Percentiles rank a stretch among this genome's conserved stretches.
phyloP scores from a whole-genome alignment of 306 rosid species.

The Casuarina cunninghamiana region DNA sequence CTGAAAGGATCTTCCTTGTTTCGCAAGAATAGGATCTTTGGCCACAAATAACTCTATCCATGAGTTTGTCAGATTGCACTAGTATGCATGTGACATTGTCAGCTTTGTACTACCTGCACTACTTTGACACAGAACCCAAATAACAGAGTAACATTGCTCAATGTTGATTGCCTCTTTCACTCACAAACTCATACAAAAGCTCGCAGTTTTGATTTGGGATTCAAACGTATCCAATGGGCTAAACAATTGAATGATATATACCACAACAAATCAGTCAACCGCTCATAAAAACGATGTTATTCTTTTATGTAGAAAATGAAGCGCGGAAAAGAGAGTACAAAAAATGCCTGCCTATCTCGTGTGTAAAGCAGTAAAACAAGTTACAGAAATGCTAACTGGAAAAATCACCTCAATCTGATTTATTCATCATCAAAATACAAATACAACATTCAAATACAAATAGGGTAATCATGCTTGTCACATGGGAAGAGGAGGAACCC shows the following conservation, averaged over 20 bases:
- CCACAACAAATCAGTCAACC: too few species aligned
- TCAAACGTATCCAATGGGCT: too few species aligned
- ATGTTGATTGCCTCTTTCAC: too few species aligned
- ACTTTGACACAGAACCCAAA: not conserved
- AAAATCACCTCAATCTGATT: conserved; percentile 34
- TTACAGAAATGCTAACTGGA: conserved; percentile 1
- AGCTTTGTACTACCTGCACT: not conserved
- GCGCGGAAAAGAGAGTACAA: too few species aligned
- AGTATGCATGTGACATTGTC: too few species aligned
- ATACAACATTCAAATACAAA: conserved; percentile 34
- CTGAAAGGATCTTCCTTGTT: conserved; percentile 19
- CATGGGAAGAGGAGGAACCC: conserved; percentile 16
- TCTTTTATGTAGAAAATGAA: too few species aligned
- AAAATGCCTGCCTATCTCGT: too few species aligned
- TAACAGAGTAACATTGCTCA: too few species aligned
- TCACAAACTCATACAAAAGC: too few species aligned
- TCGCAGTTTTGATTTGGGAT: too few species aligned
- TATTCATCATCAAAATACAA: conserved; percentile 37
- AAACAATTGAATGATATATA: too few species aligned
- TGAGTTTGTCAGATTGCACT: not conserved
- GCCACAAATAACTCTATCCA: not conserved
- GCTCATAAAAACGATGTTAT: too few species aligned
- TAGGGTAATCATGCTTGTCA: conserved; percentile 14
- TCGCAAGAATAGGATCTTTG: conserved; percentile 10
- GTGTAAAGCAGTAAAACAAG: not conserved